Evolutionary conservation across 2,329 filamentous ascomycete genomes (phyloP), one percentile per base, ranked within the genome.

Genomic region (Lachnellula willkommii): DNA sequence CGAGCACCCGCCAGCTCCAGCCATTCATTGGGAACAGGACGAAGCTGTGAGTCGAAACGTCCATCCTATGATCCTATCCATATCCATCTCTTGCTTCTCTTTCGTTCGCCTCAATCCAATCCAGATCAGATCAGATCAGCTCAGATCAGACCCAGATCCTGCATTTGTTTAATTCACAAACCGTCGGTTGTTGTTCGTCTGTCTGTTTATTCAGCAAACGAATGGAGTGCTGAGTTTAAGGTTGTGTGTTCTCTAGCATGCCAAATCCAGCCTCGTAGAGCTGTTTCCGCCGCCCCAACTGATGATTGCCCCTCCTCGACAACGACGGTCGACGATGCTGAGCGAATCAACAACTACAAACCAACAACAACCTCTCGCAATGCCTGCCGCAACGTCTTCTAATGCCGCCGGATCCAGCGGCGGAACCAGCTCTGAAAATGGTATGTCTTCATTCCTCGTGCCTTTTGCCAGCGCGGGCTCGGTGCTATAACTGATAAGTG

Each of bases 341-440:
- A 66, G 60, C 55, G 63, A 65, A 55, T 60, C 65, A 50, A 60
- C 63, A 35, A 61, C 55, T 47, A 55, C 58, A 12, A 22, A n/a
- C 56, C 59, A 61, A 49, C 64, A 62, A 50, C 61, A 62, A 54
- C 55, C 61, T 53, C 57, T 63, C 51, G 56, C 55, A 47, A 70
- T 70, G 67, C 66, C 68, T 28, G 61, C 66, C 37, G 60, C 67
- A 58, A 66, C 64, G 53, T 64, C 67, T 60, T 65, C 66, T 36
- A 62, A 55, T 43, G 61, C 55, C 47, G 52, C 61, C 32, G 60
- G 52, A 35, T 40, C 65, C 43, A 65, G 59, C 55, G 63, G 60
- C 60, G 64, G 61, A 57, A 56, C 62, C 56, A 63, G 61, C 58
- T 61, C 55, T 48, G 68, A 69, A 51, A 68, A 63, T 60, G 63